Evolutionary conservation across 2,329 filamentous ascomycete species (phyloP).

Genomic region (Colletotrichum sp.): DNA sequence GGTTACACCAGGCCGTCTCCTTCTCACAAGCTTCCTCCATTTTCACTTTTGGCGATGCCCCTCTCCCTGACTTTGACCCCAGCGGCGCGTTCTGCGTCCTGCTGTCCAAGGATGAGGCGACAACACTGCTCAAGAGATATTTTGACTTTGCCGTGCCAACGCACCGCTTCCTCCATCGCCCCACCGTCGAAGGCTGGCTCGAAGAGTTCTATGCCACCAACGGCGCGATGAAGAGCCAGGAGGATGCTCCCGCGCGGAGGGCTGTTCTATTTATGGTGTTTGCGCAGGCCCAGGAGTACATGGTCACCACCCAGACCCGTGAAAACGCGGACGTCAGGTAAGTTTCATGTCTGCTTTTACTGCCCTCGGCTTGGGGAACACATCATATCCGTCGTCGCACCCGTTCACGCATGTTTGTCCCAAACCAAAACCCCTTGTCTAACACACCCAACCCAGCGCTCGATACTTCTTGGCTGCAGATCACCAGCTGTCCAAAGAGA

Average conservation of each 20-base stretch:
- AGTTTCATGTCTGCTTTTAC: background rate
- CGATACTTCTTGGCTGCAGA: slow-evolving; percentile 39
- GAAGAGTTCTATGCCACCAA: slow-evolving; percentile 43
- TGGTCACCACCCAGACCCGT: background rate
- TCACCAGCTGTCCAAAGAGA: slow-evolving; percentile 41
- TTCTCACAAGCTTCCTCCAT: slow-evolving; percentile 44
- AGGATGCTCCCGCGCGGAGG: slow-evolving; percentile 31
- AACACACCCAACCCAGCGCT: slow-evolving; percentile 23
- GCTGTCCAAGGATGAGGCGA: slow-evolving; percentile 39
- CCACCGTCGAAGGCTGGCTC: slow-evolving; percentile 54
- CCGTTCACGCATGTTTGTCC: background rate
- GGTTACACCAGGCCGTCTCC: slow-evolving; percentile 25
- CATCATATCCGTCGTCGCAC: background rate
- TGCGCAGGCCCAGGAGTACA: slow-evolving; percentile 53
- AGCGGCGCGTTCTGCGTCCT: slow-evolving; percentile 39
- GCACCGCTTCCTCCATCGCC: slow-evolving; percentile 58
- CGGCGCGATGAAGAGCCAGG: slow-evolving; percentile 29
- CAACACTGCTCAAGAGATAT: slow-evolving; percentile 50
- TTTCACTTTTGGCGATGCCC: slow-evolving; percentile 56
- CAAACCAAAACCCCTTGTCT: background rate
- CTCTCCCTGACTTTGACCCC: slow-evolving; percentile 44
- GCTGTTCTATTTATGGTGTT: slow-evolving; percentile 56
- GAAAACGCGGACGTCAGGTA: slow-evolving; percentile 17
- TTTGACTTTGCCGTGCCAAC: slow-evolving; percentile 64
- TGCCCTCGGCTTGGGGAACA: background rate